Base-by-base conservation (phyloP, 495 filamentous ascomycete species). In the Hapsidospora chrysogenum region DNA sequence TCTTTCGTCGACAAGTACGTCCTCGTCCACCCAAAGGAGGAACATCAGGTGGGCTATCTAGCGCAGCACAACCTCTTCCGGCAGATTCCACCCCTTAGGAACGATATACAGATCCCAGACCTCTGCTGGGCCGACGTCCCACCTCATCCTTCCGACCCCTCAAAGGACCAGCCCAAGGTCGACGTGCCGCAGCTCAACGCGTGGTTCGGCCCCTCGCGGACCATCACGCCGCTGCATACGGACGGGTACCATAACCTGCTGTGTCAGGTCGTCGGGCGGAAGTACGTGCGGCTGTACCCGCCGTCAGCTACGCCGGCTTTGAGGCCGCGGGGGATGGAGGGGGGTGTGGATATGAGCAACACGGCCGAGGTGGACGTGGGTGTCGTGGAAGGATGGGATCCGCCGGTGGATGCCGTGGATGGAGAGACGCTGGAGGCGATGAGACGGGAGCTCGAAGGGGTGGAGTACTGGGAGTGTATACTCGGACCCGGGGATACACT, bases 191-290 rank as follows among this genome's bases (percentile, higher is more conserved):
- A 72, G 13, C 49, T 76, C n/a, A 95, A 97, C 51, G 85, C 81
- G 3, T 97, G 89, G 89, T 78, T 96, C 36, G 89, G 89, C 0
- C 89, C 89, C 0, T 57, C 72, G 0, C 77, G 75, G 30, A 96
- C 89, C 2, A 85, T 95, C 27, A 92, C 82, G 0, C 89, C 92
- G 4, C 56, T 95, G 14, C 89, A 97, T 51, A 87, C 83, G 15
- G 89, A 97, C 48, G 83, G 85, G 2, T 85, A 94, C 49, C 80
- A 95, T 47, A 97, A 97, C 45, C 71, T 96, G 21, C 68, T 97
- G 9, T 73, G 77, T 14, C 89, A 96, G 49, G 80, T 95, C 0
- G 82, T 93, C 0, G 89, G 89, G 0, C 64, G 71, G 28, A 97
- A 97, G 52, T 97, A 95, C 48, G 60, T 97, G 19, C 64, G 87